Evolutionary conservation across 2,329 filamentous ascomycete species (phyloP), one percentile per base, ranked within the genome.

Genomic region (Aureobasidium sp.): DNA sequence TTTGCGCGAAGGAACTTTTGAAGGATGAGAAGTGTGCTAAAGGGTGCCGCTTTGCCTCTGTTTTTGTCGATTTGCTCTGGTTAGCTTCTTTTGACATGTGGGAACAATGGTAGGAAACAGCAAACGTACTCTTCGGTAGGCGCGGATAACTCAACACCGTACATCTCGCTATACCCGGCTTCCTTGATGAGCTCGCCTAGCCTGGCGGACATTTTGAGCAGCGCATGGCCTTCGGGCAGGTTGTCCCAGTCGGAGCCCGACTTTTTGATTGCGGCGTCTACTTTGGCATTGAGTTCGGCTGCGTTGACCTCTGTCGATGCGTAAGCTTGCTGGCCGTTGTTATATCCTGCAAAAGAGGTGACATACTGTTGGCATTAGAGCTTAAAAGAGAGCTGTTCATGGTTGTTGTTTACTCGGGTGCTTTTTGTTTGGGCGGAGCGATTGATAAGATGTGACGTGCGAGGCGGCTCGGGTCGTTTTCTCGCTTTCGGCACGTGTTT

Each of bases 1-100:
- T 97, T 97, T 72, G 92, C 93, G 68, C 92, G 90, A 62, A 97
- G 84, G 77, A 92, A 97, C 79, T 97, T 97, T 73, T 96, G 91
- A 53, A 97, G 81, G 57, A 97, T 84, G 68, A 96, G 87, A 72
- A 89, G 87, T 52, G 89, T 91, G 61, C 89, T 89, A 58, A 92
- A 81, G 69, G 91, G 55, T 66, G 62, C 65, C 63, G 62, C 47
- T 58, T 39, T 62, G 36, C 61, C 44, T 61, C 47, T 55, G 22
- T 42, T 12, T 7, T 49, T 34, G 2, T 39, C 9, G 15, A 15
- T 14, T 4, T n/a, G 17, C 2, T 25, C 9, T 25, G 17, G 5
- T 52, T 25, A 39, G 34, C 20, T n/a, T 2, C n/a, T 12, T 27
- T 37, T 15, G 15, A 20, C n/a, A n/a, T n/a, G n/a, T n/a, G n/a